Base-by-base conservation (phyloP, 2,329 filamentous ascomycete genomes). In the Sclerotinia nivalis region DNA sequence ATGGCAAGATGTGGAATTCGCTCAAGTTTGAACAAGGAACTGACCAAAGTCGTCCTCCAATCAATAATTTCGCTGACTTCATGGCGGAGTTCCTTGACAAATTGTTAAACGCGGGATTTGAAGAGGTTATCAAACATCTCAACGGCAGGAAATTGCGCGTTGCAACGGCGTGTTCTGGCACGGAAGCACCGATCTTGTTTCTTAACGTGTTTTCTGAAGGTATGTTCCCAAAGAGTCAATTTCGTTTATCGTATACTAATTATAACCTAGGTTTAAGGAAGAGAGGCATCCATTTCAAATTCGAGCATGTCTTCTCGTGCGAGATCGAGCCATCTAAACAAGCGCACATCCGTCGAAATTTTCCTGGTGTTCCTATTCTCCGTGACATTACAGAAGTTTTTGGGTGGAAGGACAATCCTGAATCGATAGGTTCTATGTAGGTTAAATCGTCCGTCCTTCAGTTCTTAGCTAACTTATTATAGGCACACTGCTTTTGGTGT, bases 151-250 rank as follows among this genome's bases (percentile, higher is more conserved):
- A 81, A 6, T 74, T 91, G 37, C 80, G 84, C 12, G 81, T 93
- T 37, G 91, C 85, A 0, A 95, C 92, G 0, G 87, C 93, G 82
- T 94, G 91, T 77, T 93, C 91, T 1, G 92, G 92, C 0, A 94
- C 92, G 0, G 92, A 95, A 74, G 88, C 88, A 6, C 92, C 92
- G 0, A 80, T 95, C 2, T 82, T 93, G 1, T 89, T 89, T 0
- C 76, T 93, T 20, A 80, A 87, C 20, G 81, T 89, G 77, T 79
- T 93, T 59, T 78, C 80, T 52, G 81, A 85, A 22, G 80, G 84
- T 79, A 77, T 78, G 75, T 76, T 20, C 18, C n/a, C 66, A 20
- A 28, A 28, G 4, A 7, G 22, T n/a, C 22, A 18, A 69, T 45
- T 40, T 22, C 34, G 18, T 43, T 20, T 18, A 71, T 4, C 54